phyloP scores from a whole-genome alignment of 2,329 filamentous ascomycete genomes.

The Hyphodiscus sp. region DNA sequence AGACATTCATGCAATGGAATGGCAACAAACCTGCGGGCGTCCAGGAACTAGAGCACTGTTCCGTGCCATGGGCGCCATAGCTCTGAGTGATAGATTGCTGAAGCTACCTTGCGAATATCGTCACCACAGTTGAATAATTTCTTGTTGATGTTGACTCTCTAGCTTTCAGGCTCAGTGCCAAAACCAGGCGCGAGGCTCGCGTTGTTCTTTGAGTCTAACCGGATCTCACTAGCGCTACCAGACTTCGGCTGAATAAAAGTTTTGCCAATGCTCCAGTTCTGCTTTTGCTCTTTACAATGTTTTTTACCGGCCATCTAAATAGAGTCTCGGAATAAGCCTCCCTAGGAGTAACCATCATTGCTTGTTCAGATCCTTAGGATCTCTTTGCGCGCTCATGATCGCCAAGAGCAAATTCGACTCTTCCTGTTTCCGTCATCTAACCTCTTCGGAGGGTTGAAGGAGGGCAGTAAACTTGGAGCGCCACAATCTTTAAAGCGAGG shows the following conservation, averaged over 20 bases:
- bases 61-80: conserved; percentile 29
- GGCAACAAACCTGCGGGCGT: neutral
- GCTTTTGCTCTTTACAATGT: conserved; percentile 35
- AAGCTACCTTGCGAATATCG: neutral
- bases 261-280: conserved; percentile 1
- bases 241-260: neutral
- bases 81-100: neutral
- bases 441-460: conserved; percentile 40
- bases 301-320: conserved; percentile 89
- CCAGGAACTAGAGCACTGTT: conserved; percentile 16
- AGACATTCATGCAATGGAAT: neutral
- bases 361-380: conserved; percentile 81
- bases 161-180: neutral
- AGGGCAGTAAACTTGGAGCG: conserved; percentile 45
- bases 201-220: neutral
- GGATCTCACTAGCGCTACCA: conserved; percentile 5
- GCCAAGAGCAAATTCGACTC: conserved; percentile 76
- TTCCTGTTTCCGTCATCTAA: conserved; percentile 67
- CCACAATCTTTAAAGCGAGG: conserved; percentile 30
- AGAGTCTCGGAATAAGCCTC: conserved; percentile 96
- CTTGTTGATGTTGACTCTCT: neutral
- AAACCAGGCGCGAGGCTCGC: neutral
- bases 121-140: neutral
- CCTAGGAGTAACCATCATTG: conserved; percentile 55
- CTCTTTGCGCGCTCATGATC: conserved; percentile 96